These are phyloP conservation scores for Termitomyces titanicus DNA, from an alignment of 768 basidiomycete species.

Conservation along the genomic window DNA sequence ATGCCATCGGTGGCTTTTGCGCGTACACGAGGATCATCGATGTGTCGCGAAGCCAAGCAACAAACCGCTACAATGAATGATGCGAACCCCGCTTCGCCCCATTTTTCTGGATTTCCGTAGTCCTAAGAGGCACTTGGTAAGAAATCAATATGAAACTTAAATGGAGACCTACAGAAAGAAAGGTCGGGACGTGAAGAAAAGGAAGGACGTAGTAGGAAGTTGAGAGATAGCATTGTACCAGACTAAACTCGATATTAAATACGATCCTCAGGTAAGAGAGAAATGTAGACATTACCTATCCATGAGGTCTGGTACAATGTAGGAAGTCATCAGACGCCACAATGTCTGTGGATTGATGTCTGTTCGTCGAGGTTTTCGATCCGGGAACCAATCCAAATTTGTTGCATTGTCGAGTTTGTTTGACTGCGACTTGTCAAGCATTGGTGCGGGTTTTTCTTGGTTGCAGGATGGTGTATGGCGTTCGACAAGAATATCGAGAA, in stretches of 20 bases:
- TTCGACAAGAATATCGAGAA: constrained; percentile 81
- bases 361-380: constrained; percentile 67
- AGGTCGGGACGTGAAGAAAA: constrained; percentile 89
- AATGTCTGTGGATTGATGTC: constrained; percentile 84
- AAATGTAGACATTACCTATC: constrained; percentile 62
- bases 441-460: constrained; percentile 21
- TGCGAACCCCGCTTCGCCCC: constrained; percentile 94
- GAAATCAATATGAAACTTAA: constrained; percentile 3
- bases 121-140: constrained; percentile 47
- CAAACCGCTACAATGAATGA: constrained; percentile 93
- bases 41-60: constrained; percentile 87
- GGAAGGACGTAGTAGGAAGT: constrained; percentile 93
- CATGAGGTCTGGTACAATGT: constrained; percentile 88
- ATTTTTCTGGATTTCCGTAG: constrained; percentile 91
- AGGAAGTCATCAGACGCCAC: constrained; percentile 85
- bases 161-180: constrained; percentile 61
- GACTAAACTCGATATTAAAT: constrained; percentile 34
- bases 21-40: constrained; percentile 88
- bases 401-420: constrained; percentile 29
- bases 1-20: constrained; percentile 78
- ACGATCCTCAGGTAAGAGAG: constrained; percentile 6
- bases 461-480: constrained; percentile 43
- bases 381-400: constrained; percentile 74
- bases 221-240: constrained; percentile 82
- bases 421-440: constrained; percentile 23